Base-by-base conservation (phyloP, 768 basidiomycete species). In the Mycena vulgaris region DNA sequence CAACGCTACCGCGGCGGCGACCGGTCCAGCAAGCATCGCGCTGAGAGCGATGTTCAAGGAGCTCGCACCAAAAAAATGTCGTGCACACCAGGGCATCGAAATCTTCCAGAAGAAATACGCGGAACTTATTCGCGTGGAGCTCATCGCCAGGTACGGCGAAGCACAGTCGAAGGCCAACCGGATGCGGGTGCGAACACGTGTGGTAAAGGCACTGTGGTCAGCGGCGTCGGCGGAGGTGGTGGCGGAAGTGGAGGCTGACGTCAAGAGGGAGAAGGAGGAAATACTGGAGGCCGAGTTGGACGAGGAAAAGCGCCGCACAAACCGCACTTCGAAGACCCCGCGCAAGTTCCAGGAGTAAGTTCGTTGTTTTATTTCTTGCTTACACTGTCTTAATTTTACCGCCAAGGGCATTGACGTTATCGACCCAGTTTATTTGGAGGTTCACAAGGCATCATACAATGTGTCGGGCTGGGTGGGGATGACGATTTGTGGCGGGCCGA, bases 401-500 rank as follows among this genome's bases (percentile, higher is more conserved):
- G 28, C 28, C 14, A 52, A 30, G 1, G 30, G 17, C 3, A 33
- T 52, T 33, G 51, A 52, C 16, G 31, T 9, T 5, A 16, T 33
- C 8, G 51, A 31, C 16, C 5, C 13, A 5, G 48, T 66, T 2
- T 59, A 31, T 28, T 19, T 31, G n/a, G 39, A 53, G 3, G 58
- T 55, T 10, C 66, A 61, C 40, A 47, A 27, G 27, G 51, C 42
- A 6, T 42, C 21, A 0, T 55, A 14, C 51, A 39, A 39, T 3
- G 19, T 14, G 5, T 2, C 59, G 0, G 33, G 40, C 1, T 61
- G 66, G 66, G 58, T 61, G 4, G 59, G 58, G 6, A 47, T 68
- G 49, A 47, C 40, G 14, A 21, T 68, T 4, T 11, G 30, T 3
- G 66, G 66, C 5, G 66, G 66, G 0, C 40, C 59, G 0, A 68